Evolutionary conservation across 2,329 filamentous ascomycete species (phyloP), one percentile per base, ranked within the genome.

Genomic region (Neospermospora avenae): DNA sequence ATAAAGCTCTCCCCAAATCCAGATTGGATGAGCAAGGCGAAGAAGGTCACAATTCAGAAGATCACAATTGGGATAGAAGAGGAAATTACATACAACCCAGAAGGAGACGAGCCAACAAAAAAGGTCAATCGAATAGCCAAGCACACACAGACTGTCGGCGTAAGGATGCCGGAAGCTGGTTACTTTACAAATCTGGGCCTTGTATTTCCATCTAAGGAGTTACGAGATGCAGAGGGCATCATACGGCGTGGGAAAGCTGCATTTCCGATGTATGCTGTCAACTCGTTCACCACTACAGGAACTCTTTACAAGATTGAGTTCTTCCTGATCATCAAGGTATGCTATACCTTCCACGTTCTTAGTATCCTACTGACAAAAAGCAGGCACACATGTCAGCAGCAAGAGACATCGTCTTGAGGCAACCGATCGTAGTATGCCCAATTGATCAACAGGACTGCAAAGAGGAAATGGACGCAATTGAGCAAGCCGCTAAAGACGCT

Each of bases 261-360:
- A 25, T 98, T 97, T 75, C 95, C 95, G 6, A 85, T 90, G 73
- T 96, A 97, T 73, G 86, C 89, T 58, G 88, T 97, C 48, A 87
- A 84, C 35, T 93, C 93, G 0, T 99, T 99, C 71, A 97, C 95
- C 1, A 98, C 95, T 0, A 90, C 90, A 7, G 96, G 91, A 35
- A 93, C 89, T 37, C 82, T 99, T 14, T 99, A 99, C 80, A 98
- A 97, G 76, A 96, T 99, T 73, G 93, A 99, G 76, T 99, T 97
- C 73, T 99, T 93, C 74, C 78, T 98, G 57, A 92, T 86, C 55
- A 91, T 98, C 65, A 97, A 96, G 85, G 93, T 96, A 80, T 55
- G 72, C 63, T n/a, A 20, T 24, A 34, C 34, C 20, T n/a, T 45
- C 8, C 44, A 25, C 2, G 2, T 52, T 44, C 18, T 20, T 8